Evolutionary conservation across 805 yeast genomes (phyloP).

Genomic region (Spathaspora gorwiae): DNA sequence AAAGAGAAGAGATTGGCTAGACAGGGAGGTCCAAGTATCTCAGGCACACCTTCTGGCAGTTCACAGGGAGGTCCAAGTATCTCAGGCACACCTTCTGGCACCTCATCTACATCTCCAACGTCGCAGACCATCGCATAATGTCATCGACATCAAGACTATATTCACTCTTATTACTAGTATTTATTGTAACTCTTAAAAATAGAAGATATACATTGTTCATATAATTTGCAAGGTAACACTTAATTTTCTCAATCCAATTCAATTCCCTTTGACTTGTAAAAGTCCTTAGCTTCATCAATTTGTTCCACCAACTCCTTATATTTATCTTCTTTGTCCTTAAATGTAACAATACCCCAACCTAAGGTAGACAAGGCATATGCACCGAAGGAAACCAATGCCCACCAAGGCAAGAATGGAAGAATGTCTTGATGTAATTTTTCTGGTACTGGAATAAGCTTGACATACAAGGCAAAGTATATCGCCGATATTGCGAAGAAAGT

Average conservation of each 20-base stretch:
- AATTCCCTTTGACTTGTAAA: slow-evolving; percentile 52
- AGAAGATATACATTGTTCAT: no score
- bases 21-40: neutral
- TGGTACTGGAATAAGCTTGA: slow-evolving; percentile 53
- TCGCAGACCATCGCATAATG: neutral
- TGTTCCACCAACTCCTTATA: slow-evolving; percentile 55
- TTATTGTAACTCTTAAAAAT: neutral
- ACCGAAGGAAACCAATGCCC: slow-evolving; percentile 67
- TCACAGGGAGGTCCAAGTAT: no score
- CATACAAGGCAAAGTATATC: slow-evolving; percentile 47
- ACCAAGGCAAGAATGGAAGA: slow-evolving; percentile 65
- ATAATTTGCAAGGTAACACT: no score
- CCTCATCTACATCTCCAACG: neutral
- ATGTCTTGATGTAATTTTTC: slow-evolving; percentile 46
- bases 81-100: neutral
- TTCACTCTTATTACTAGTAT: neutral
- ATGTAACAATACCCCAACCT: slow-evolving; percentile 65
- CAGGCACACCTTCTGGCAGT: neutral
- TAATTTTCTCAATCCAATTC: slow-evolving; percentile 35
- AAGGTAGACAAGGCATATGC: slow-evolving; percentile 62
- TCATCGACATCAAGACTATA: neutral
- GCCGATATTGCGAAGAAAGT: slow-evolving; percentile 44
- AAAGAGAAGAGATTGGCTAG: slow-evolving; percentile 30
- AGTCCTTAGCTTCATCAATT: slow-evolving; percentile 60
- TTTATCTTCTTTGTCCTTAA: slow-evolving; percentile 67